Evolutionary conservation across 2,329 filamentous ascomycete species (phyloP).

Genomic region (Xylaria sp.): DNA sequence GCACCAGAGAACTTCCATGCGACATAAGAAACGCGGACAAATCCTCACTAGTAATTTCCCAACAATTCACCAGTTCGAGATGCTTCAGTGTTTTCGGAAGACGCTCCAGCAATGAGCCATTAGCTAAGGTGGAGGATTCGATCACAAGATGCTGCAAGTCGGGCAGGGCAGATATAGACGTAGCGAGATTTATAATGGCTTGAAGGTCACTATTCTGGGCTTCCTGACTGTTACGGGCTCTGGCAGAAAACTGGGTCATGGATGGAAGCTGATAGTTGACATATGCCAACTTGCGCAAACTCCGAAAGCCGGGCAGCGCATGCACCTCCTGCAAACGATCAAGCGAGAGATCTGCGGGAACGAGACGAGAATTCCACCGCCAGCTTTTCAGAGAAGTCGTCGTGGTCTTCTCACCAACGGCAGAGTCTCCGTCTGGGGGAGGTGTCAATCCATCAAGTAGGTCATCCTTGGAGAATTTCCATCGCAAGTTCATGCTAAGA

Average conservation of each 20-base stretch:
- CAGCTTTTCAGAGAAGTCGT: constrained; percentile 61
- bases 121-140: constrained; percentile 78
- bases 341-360: constrained; percentile 58
- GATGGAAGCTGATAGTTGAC: constrained; percentile 71
- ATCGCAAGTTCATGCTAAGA: constrained; percentile 67
- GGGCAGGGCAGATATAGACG: constrained; percentile 64
- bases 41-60: constrained; percentile 74
- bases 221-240: constrained; percentile 38
- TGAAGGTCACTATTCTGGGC: constrained; percentile 47
- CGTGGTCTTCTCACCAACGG: constrained; percentile 51
- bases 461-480: constrained; percentile 68
- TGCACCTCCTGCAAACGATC: constrained; percentile 65
- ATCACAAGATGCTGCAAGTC: constrained; percentile 75
- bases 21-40: constrained; percentile 72
- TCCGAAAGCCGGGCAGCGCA: constrained; percentile 63
- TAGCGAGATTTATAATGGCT: constrained; percentile 54
- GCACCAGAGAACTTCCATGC: constrained; percentile 73
- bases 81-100: constrained; percentile 73
- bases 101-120: constrained; percentile 72
- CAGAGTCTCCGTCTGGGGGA: constrained; percentile 55
- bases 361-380: constrained; percentile 69
- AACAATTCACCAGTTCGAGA: constrained; percentile 82
- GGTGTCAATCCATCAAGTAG: constrained; percentile 73
- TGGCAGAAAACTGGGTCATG: constrained; percentile 36
- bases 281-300: constrained; percentile 66